Evolutionary conservation across 345 rosid species (phyloP), one percentile per base, ranked within the genome.

Genomic region (Sisymbrium irio): DNA sequence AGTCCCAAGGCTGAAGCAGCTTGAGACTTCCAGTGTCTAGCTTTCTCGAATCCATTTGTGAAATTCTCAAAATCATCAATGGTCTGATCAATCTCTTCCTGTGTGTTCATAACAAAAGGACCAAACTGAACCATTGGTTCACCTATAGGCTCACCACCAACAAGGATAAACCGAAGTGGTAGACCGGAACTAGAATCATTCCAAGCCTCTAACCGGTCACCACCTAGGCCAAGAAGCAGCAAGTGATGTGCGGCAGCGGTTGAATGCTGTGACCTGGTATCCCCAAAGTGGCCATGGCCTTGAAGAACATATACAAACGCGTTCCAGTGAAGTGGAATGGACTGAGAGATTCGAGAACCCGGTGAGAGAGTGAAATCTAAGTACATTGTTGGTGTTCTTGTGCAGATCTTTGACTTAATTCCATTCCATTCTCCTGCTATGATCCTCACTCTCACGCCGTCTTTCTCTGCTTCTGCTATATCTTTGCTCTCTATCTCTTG

Each of bases 341-440:
- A 83, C 46, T 93, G 97, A 25, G 77, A 85, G 19, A 90, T 86
- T 67, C 83, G 80, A 71, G 94, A 74, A 47, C 86, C 85, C 0
- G 91, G 92, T 1, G 82, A 79, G 1, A 93, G 85, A 32, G 89
- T 86, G 81, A 93, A 91, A 35, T 93, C 98, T 73, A 93, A 53
- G 79, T 86, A 93, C 94, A 93, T 87, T 36, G 98, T 87, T n/a
- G 98, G 98, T 19, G 98, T 93, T 49, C 86, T 85, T 35, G 98
- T 89, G 70, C 84, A 87, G 71, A 93, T 63, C 33, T 86, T 87
- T 62, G 97, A 91, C 75, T 82, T 85, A 2, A 74, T 67, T 27
- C 98, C 96, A 37, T 90, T 74, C 42, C 96, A 83, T 72, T 91
- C 98, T 14, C 98, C 98, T 1, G 98, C 97, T 81, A 91, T 86